Conservation (phyloP, 2,329 filamentous ascomycete species). For the Fusarium multiceps region DNA sequence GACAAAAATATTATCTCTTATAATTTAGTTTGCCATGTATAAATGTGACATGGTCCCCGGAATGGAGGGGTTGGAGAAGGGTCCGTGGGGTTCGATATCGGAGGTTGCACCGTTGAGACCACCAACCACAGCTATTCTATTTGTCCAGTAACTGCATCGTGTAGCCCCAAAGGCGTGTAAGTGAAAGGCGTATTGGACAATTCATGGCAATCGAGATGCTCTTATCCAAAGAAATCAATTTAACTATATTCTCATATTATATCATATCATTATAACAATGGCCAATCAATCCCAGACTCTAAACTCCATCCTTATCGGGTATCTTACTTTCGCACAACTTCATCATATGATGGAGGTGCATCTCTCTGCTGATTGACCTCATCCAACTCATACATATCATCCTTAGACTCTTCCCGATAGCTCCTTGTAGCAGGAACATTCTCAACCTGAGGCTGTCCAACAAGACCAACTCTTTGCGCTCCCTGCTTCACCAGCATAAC, state of each 20-base stretch:
- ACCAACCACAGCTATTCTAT: constrained; percentile 39
- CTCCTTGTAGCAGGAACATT: background rate
- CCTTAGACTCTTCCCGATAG: background rate
- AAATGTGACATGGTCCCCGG: background rate
- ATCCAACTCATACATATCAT: constrained; percentile 19
- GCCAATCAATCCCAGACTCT: background rate
- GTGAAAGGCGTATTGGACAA: constrained; percentile 1
- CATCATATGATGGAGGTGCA: constrained; percentile 40
- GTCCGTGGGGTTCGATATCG: constrained; percentile 42
- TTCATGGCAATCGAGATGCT: background rate
- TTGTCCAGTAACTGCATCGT: constrained; percentile 14
- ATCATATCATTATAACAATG: constrained; percentile 1
- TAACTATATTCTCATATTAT: background rate
- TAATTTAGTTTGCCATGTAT: background rate
- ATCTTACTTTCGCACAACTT: constrained; percentile 28
- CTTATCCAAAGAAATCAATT: background rate
- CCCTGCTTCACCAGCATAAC: constrained; percentile 8
- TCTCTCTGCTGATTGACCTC: constrained; percentile 14
- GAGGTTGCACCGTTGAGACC: constrained; percentile 23
- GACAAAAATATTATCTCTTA: background rate
- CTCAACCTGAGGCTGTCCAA: background rate
- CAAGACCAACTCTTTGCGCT: constrained; percentile 9
- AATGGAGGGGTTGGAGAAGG: constrained; percentile 22
- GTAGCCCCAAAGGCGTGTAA: constrained; percentile 7
- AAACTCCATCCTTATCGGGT: background rate